Evolutionary conservation across 805 yeast species (phyloP), one percentile per base, ranked within the genome.

Genomic region (Saturnispora halmiae): DNA sequence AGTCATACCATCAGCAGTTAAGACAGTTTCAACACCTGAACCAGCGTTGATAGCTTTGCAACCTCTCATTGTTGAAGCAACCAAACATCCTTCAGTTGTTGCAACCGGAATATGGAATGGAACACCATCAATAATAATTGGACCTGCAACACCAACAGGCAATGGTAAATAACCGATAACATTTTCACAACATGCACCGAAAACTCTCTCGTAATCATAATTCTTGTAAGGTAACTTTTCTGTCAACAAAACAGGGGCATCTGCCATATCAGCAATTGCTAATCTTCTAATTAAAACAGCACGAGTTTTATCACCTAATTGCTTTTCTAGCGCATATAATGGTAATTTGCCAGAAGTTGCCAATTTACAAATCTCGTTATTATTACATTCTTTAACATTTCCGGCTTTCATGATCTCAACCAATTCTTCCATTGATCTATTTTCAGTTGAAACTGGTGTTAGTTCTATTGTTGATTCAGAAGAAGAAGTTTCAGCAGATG

Each of bases 151-250:
- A 61, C 99, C 99, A 42, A 92, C 86, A 6, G 99, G 99, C 32
- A 92, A 61, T 21, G 98, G 99, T 79, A 90, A 76, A 59, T 71
- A 92, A 24, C 99, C 99, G 60, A 92, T 82, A 44, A 92, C 99
- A 56, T 92, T 92, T 62, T 92, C 99, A 69, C 99, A 92, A 67
- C 99, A 92, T 8, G 98, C 96, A 46, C 98, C 98, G 56, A 88
- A 81, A 6, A 92, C 98, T 50, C 97, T 79, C 58, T 87, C 94
- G 59, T 87, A 92, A 59, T 92, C 96, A 58, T 90, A 92, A 55
- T 76, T 65, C 48, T 70, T 66, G 62, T 77, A 87, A 14, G 99
- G 99, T 48, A 92, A 69, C 48, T 76, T 73, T 26, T 73, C 67
- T 2, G 81, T 64, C 49, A 78, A 80, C 41, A 92, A 69, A 14